phyloP scores from a whole-genome alignment of 1,284 basidiomycete species.

The Butyriboletus appendiculatus region DNA sequence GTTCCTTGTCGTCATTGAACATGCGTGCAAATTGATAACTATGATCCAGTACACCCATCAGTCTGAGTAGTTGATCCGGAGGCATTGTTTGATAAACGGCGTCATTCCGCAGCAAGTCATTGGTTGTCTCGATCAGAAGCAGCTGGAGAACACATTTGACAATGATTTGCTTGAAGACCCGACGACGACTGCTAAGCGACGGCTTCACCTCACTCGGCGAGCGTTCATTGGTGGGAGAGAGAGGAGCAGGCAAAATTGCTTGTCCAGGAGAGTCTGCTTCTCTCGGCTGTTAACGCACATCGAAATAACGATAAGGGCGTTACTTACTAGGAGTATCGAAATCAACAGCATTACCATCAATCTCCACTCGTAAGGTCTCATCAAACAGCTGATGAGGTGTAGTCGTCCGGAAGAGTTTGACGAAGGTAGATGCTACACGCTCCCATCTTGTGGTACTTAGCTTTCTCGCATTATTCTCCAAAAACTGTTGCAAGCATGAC shows the following conservation, averaged over 20 bases:
- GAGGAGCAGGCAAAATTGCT: conserved; percentile 77
- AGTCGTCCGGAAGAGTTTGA: conserved; percentile 95
- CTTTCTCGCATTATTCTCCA: conserved; percentile 94
- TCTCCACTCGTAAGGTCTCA: conserved; percentile 79
- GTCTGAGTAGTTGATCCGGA: conserved; percentile 86
- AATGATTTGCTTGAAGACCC: conserved; percentile 98
- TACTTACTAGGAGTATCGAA: conserved; percentile 53
- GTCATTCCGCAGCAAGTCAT: conserved; percentile 91
- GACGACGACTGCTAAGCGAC: conserved; percentile 74
- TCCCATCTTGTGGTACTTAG: conserved; percentile 89
- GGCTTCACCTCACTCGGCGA: conserved; percentile 47
- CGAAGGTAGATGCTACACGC: conserved; percentile 90
- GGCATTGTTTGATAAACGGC: conserved; percentile 95
- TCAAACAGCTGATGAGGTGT: conserved; percentile 98
- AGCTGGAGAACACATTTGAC: conserved; percentile 99
- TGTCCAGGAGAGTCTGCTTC: conserved; percentile 57
- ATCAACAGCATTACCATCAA: conserved; percentile 62
- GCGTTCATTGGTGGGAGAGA: conserved; percentile 64
- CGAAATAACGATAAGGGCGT: not conserved
- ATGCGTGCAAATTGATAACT: conserved; percentile 96
- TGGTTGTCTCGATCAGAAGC: conserved; percentile 95
- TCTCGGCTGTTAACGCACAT: conserved; percentile 9
- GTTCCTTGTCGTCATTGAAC: conserved; percentile 98
- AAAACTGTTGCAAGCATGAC: conserved; percentile 93
- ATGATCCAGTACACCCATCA: conserved; percentile 95